Percentiles rank a stretch among this genome's conserved stretches.
These are phyloP conservation scores for Pleurotus ostreatus DNA, from an alignment of 768 basidiomycete genomes.

Conservation along the genomic window DNA sequence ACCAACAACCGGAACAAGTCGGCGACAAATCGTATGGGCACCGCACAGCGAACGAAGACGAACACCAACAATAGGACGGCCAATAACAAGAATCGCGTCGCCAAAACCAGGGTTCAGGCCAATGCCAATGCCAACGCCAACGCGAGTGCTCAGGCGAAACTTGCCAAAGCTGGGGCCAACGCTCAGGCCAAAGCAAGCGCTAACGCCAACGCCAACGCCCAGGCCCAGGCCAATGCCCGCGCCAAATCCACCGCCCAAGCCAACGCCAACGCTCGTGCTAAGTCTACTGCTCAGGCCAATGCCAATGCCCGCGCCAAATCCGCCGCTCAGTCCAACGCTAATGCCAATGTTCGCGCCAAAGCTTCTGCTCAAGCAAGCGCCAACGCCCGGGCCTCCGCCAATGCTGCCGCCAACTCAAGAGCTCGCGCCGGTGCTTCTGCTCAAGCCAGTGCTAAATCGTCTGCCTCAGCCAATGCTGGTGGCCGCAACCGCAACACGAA, in stretches of 20 bases:
- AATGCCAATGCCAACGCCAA: not conserved
- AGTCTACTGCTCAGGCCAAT: not conserved
- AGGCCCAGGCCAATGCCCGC: not conserved
- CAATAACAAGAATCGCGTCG: not conserved
- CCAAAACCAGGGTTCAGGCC: not conserved
- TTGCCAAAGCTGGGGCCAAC: not conserved
- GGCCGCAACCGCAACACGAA: slow-evolving; percentile 5
- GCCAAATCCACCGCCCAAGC: not conserved
- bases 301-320: not conserved
- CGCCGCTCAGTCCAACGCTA: not conserved
- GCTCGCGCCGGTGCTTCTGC: too few relatives aligned
- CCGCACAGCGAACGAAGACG: not conserved
- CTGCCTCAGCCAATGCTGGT: not conserved
- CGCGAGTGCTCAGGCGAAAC: not conserved
- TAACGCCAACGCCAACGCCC: not conserved
- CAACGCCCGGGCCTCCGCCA: not conserved
- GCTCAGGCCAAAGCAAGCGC: not conserved
- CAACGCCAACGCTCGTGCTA: not conserved
- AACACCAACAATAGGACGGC: not conserved
- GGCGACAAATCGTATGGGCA: not conserved
- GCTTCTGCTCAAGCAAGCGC: not conserved
- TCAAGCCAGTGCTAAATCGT: too few relatives aligned
- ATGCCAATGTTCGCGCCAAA: not conserved
- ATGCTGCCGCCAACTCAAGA: too few relatives aligned
- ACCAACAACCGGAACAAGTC: not conserved